Evolutionary conservation across 768 basidiomycete genomes (phyloP), one percentile per base, ranked within the genome.

Genomic region (Leccinum boreale): DNA sequence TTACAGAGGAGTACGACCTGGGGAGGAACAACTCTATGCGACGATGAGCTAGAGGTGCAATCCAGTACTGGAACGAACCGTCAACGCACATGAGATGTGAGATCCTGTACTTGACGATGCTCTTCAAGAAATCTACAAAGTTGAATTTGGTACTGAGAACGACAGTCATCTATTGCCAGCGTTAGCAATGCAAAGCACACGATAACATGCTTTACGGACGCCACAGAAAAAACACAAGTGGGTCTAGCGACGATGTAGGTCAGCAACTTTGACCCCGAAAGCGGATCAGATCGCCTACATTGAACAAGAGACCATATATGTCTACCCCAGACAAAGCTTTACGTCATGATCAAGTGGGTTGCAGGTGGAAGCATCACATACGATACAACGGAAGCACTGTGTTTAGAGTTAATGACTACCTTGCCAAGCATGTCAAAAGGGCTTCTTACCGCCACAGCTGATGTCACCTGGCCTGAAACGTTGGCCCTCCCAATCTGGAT

Each of bases 261-360:
- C 49, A 63, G 47, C 15, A 21, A 36, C 23, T 4, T 31, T 10
- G 8, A 3, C 4, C 19, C 17, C 1, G 29, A 19, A 52, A 19
- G 31, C 5, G 46, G 21, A 61, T 12, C 0, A 44, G 29, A 44
- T n/a, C 7, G 45, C 78, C 60, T 52, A 85, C 81, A 68, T 81
- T 83, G 57, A 85, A 79, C 19, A 86, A 78, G 23, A 88, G 67
- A 15, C 87, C 86, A 67, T 87, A 89, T 8, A 87, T 86, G 64
- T 89, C 86, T 83, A 60, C 57, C 36, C 35, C 21, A 46, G 46
- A 17, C 58, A 39, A 52, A 19, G 19, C 19, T 44, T 31, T 24
- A 14, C 14, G 14, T 59, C 26, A 11, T 35, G 14, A 50, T 49
- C 48, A 49, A 24, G 7, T 14, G n/a, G 5, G 3, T 7, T 10